Base-by-base conservation (phyloP, 495 filamentous ascomycete genomes). In the Penicillium parvum region DNA sequence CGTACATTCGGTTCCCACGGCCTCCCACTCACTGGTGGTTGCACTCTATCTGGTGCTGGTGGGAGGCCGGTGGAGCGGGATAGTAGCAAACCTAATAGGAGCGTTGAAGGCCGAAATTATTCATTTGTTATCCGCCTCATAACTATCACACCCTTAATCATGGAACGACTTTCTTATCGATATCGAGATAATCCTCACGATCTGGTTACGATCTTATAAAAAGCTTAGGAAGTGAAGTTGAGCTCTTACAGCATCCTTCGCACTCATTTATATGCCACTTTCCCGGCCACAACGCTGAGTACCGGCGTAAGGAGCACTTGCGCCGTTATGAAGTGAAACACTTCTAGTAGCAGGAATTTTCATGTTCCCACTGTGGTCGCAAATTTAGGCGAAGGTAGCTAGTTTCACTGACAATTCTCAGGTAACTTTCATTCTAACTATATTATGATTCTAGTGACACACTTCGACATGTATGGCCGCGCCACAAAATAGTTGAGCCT, bases 381-480 rank as follows among this genome's bases (percentile, higher is more conserved):
- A 28, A 20, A 17, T 63, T 58, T 35, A 32, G 44, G 19, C 43
- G 60, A 30, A 56, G 50, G 60, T 60, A 53, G 22, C 9, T 19
- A 32, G 1, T 26, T 32, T 15, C 5, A n/a, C 12, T 8, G n/a
- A 4, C 32, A 8, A 21, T 40, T 23, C 0, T 15, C 27, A 14
- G 27, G 3, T 18, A 11, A 36, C 19, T 26, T 3, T 19, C 3
- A 30, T n/a, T 19, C 34, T 34, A 25, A 42, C 20, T 9, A 7
- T 32, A 20, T 11, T 27, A 36, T 26, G 0, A 35, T 23, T n/a
- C 8, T 14, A 65, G 61, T 43, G 61, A 65, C 21, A 60, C 56
- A 12, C 49, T 65, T 30, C 59, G 54, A 11, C 61, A 65, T 43
- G 5, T 58, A 2, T 47, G 37, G 22, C 14, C 27, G 30, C 18